Percentiles rank a stretch among this genome's conserved stretches.
These are phyloP conservation scores for Pyrenochaeta sp. DNA, from an alignment of 2,329 filamentous ascomycete species.

Conservation along the genomic window DNA sequence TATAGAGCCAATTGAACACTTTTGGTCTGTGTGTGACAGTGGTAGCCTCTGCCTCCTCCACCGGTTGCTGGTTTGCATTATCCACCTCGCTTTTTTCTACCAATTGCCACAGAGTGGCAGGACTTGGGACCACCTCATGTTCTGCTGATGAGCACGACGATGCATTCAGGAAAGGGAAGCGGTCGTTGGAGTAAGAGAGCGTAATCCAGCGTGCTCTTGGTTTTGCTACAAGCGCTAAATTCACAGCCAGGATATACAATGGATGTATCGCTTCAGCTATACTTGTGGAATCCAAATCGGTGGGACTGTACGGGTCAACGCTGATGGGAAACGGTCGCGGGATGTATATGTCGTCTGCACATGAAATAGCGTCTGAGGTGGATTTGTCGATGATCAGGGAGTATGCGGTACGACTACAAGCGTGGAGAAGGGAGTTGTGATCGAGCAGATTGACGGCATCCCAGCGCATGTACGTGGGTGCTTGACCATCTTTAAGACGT, in stretches of 20 bases:
- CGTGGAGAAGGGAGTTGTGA: conserved; percentile 36
- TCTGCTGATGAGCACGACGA: conserved; percentile 18
- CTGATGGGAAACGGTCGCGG: conserved; percentile 40
- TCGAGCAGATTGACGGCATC: conserved; percentile 46
- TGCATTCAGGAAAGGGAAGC: conserved; percentile 47
- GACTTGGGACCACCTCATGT: conserved; percentile 47
- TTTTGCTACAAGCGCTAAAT: conserved; percentile 50
- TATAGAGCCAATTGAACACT: conserved; percentile 51
- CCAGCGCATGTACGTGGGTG: conserved; percentile 41
- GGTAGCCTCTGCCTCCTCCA: conserved; percentile 5
- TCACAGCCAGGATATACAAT: conserved; percentile 49
- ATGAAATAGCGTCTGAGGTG: conserved; percentile 50
- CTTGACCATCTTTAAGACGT: not conserved
- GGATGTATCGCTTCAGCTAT: conserved; percentile 43
- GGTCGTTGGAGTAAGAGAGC: conserved; percentile 50
- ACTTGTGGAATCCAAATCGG: conserved; percentile 4
- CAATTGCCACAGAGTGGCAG: conserved; percentile 48
- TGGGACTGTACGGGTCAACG: conserved; percentile 7
- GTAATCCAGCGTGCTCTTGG: conserved; percentile 51
- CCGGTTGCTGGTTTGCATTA: conserved; percentile 25
- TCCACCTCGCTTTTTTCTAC: conserved; percentile 45
- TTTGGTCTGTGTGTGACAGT: conserved; percentile 45
- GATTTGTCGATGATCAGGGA: conserved; percentile 50
- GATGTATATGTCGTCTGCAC: conserved; percentile 43
- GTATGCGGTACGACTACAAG: conserved; percentile 34